Evolutionary conservation across 495 filamentous ascomycete species (phyloP).

Genomic region (Melanomma pulvis-pyrius): DNA sequence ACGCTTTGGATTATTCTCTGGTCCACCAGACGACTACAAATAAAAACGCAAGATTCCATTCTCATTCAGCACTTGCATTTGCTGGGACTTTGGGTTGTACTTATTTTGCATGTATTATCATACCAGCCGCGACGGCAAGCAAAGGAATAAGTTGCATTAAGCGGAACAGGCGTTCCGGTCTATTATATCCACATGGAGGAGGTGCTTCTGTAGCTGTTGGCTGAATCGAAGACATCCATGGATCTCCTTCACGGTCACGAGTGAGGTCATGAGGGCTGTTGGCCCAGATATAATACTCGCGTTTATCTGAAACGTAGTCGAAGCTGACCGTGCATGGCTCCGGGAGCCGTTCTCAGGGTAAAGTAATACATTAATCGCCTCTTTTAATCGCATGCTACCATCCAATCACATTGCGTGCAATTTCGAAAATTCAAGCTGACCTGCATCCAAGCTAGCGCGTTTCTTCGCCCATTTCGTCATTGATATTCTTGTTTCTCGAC

Average conservation of each 20-base stretch:
- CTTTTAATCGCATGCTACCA: neutral
- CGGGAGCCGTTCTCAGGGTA: neutral
- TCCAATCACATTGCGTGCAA: neutral
- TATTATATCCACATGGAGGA: neutral
- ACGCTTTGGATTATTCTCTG: slow-evolving; percentile 35
- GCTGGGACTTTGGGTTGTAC: neutral
- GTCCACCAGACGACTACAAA: slow-evolving; percentile 31
- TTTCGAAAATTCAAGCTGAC: neutral
- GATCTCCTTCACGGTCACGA: neutral
- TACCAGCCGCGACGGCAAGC: slow-evolving; percentile 13
- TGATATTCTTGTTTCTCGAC: slow-evolving; percentile 1
- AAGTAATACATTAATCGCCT: neutral
- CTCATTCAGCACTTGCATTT: slow-evolving; percentile 20
- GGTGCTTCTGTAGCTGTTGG: slow-evolving; percentile 2
- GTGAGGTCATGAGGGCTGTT: neutral
- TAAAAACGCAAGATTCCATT: neutral
- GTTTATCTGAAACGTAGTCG: neutral
- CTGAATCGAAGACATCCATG: neutral
- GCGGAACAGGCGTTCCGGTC: slow-evolving; percentile 16
- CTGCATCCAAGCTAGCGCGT: no score
- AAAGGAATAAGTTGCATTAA: slow-evolving; percentile 18
- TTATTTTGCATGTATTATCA: slow-evolving; percentile 21
- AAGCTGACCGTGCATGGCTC: neutral
- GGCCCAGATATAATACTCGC: no score
- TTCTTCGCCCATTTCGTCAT: slow-evolving; percentile 3